Evolutionary conservation across 2,329 filamentous ascomycete genomes (phyloP), one percentile per base, ranked within the genome.

Genomic region (Cercospora nicotianae): DNA sequence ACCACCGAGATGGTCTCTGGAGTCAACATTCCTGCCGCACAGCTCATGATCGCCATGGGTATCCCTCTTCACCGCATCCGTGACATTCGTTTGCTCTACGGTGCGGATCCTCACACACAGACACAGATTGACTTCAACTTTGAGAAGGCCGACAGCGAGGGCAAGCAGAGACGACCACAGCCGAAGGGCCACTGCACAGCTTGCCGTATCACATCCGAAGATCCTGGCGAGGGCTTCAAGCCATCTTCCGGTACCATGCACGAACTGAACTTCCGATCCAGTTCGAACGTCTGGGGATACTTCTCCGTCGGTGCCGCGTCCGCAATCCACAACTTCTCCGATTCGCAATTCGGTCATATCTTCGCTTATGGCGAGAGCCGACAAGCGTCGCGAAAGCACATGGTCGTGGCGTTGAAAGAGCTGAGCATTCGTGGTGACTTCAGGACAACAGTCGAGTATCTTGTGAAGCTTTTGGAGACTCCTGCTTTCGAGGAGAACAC

Each of bases 341-440:
- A 99, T 84, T 96, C 92, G 77, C 95, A 99, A 79, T 99, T 99
- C 76, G 95, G 95, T 82, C 95, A 99, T 83, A 99, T 99, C 75
- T 99, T 99, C 81, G 96, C 95, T 63, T 99, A 98, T 76, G 95
- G 95, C 69, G 95, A 99, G 86, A 99, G 96, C 84, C 90, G 95
- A 80, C 91, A 93, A 61, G 94, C 95, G 28, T 99, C 95, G 28
- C 86, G 95, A 73, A 99, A 99, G 82, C 96, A 99, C 85, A 99
- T 99, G 95, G 94, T 99, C 74, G 91, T 99, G 74, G 95, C 95
- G 16, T 84, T 99, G 78, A 99, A 99, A 86, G 95, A 99, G 83
- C 83, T 99, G 82, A 99, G 94, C 84, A 99, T 99, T 85, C 95
- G 95, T 83, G 95, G 95, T 87, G 95, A 99, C 81, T 99, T 99